Base-by-base conservation (phyloP, 371 early-diverging fungal genomes). In the Syncephalastrum monosporum region DNA sequence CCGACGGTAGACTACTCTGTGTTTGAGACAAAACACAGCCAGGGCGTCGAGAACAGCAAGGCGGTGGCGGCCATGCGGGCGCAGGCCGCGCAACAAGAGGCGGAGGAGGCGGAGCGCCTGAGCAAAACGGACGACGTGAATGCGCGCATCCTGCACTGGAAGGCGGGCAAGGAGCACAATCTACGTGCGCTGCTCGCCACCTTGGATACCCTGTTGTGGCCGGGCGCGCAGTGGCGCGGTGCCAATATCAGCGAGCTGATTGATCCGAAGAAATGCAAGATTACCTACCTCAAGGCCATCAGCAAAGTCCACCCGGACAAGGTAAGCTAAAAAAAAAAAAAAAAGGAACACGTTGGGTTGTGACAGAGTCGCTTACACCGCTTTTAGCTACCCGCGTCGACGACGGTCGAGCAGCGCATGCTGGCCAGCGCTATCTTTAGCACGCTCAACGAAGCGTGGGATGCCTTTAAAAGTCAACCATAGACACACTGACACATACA, bases 241-340 rank as follows among this genome's bases (percentile, higher is more conserved):
- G 85, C 92, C 24, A 83, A 82, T 12, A 81, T 97, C 74, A 83
- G 85, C 29, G 95, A 96, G 57, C 69, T 98, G 47, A 80, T 98
- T 19, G 82, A 89, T 33, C 87, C 94, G 0, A 79, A 79, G 53
- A 88, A 91, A 65, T 95, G 96, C 55, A 98, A 98, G 75, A 73
- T 92, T 16, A 79, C 76, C 47, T 98, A 98, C 69, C 91, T 96
- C 88, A 86, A 87, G 53, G 95, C 97, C 4, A 94, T 98, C 61
- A 86, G 87, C 15, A 91, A 90, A 60, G 83, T 97, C 17, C 98
- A 98, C 71, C 97, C 98, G 0, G 98, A 98, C 64, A 98, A 96
- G 86, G 91, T 91, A 77, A 64, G 44, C 1, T 4, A 42, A 42
- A 29, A 21, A 21, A 2, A 21, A 21, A 21, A 21, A 21, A 21